These are phyloP conservation scores for Penicillium macrosclerotiorum DNA, from an alignment of 495 filamentous ascomycete genomes.

Conservation along the genomic window DNA sequence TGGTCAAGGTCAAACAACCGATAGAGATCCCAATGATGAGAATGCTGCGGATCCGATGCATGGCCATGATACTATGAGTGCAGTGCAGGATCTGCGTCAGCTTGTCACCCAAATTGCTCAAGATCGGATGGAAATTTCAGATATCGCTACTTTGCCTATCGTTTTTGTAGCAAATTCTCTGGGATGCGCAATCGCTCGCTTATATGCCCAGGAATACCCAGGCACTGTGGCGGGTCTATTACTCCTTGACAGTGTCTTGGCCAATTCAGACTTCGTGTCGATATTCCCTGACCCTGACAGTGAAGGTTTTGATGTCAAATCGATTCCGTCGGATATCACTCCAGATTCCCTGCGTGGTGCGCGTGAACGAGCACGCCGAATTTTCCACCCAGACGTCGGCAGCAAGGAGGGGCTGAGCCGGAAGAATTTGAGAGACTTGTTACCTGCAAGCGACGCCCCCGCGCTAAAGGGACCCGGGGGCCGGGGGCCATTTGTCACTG, in stretches of 20 bases:
- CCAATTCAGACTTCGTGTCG: conserved; percentile 58
- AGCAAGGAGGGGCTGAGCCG: conserved; percentile 58
- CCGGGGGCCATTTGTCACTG: conserved; percentile 44
- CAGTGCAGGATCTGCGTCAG: conserved; percentile 50
- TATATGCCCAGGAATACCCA: conserved; percentile 51
- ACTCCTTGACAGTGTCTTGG: conserved; percentile 62
- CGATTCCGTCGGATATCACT: conserved; percentile 43
- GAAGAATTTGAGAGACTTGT: conserved; percentile 41
- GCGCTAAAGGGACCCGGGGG: conserved; percentile 38
- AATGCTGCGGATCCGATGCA: conserved; percentile 37
- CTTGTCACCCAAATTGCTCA: conserved; percentile 42
- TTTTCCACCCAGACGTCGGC: conserved; percentile 54
- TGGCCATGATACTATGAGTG: conserved; percentile 51
- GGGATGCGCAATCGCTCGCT: conserved; percentile 56
- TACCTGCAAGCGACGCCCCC: conserved; percentile 51
- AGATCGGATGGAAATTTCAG: conserved; percentile 13
- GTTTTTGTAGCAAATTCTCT: conserved; percentile 59
- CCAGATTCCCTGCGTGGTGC: conserved; percentile 45
- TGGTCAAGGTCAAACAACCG: conserved; percentile 56
- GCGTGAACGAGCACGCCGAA: conserved; percentile 32
- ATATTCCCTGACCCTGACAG: conserved; percentile 60
- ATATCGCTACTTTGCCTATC: conserved; percentile 23
- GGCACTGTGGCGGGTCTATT: conserved; percentile 46
- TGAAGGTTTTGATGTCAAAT: conserved; percentile 39
- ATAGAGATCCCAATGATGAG: conserved; percentile 52